These are phyloP conservation scores for Beauveria pseudobassiana DNA, from an alignment of 2,329 filamentous ascomycete species.

Conservation along the genomic window DNA sequence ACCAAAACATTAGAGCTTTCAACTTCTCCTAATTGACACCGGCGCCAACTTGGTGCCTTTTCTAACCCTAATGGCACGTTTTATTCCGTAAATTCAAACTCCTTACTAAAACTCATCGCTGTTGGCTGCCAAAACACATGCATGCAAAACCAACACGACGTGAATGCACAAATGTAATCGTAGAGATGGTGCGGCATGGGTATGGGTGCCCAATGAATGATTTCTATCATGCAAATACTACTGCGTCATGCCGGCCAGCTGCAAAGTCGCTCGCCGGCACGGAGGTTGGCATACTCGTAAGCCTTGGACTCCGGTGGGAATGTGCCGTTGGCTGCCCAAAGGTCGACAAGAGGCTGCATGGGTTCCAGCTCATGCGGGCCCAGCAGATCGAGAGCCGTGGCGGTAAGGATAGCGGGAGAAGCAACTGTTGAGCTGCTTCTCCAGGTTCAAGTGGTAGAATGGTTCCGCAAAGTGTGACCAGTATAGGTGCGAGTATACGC, in stretches of 20 bases:
- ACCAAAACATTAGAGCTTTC: neutral
- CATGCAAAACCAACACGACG: slow-evolving; percentile 3
- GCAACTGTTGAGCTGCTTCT: slow-evolving; percentile 78
- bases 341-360: slow-evolving; percentile 88
- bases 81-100: slow-evolving; percentile 4
- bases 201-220: neutral
- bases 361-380: slow-evolving; percentile 87
- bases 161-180: slow-evolving; percentile 1
- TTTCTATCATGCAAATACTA: slow-evolving; percentile 14
- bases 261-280: slow-evolving; percentile 52
- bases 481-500: slow-evolving; percentile 95
- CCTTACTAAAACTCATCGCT: neutral
- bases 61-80: neutral
- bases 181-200: slow-evolving; percentile 6
- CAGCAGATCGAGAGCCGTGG: slow-evolving; percentile 75
- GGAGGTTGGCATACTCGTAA: slow-evolving; percentile 56
- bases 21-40: neutral
- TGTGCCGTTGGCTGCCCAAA: slow-evolving; percentile 84
- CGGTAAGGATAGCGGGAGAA: slow-evolving; percentile 74
- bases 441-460: slow-evolving; percentile 74
- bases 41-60: neutral
- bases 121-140: neutral
- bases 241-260: slow-evolving; percentile 31
- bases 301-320: slow-evolving; percentile 70
- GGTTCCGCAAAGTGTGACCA: slow-evolving; percentile 88